Conservation (phyloP, 768 basidiomycete genomes). For the Lenzites betulinus region DNA sequence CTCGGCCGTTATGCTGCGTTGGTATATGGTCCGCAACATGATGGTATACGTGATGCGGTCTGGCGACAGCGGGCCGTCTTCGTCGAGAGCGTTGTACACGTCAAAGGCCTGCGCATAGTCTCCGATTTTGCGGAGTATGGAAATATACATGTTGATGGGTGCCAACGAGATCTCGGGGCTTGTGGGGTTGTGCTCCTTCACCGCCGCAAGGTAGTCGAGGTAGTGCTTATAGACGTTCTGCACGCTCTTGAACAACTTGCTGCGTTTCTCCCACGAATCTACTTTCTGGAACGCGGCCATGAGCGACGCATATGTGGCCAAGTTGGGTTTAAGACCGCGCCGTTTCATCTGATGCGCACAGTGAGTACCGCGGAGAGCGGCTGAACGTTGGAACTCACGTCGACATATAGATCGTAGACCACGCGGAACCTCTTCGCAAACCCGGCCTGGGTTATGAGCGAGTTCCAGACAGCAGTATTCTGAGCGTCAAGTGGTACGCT, state of each 20-base stretch:
- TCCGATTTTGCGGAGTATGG: slow-evolving; percentile 61
- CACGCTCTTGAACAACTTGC: slow-evolving; percentile 64
- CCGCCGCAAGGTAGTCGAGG: slow-evolving; percentile 48
- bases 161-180: slow-evolving; percentile 50
- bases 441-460: slow-evolving; percentile 67
- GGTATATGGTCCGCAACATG: slow-evolving; percentile 57
- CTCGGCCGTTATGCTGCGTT: slow-evolving; percentile 29
- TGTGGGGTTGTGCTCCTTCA: slow-evolving; percentile 49
- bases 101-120: slow-evolving; percentile 72
- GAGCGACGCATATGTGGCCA: slow-evolving; percentile 69
- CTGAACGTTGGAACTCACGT: slow-evolving; percentile 48
- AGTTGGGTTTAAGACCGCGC: slow-evolving; percentile 70
- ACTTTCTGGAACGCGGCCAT: slow-evolving; percentile 62
- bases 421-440: slow-evolving; percentile 57
- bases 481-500: slow-evolving; percentile 72
- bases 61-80: slow-evolving; percentile 63
- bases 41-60: slow-evolving; percentile 62
- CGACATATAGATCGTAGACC: slow-evolving; percentile 64
- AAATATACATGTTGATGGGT: slow-evolving; percentile 64
- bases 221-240: slow-evolving; percentile 63
- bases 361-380: not conserved
- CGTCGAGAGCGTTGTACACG: slow-evolving; percentile 67
- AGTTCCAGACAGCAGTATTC: slow-evolving; percentile 79
- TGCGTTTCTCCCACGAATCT: slow-evolving; percentile 56
- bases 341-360: slow-evolving; percentile 72